Evolutionary conservation across 148 eudicot species (phyloP).

Genomic region (Tetragonia tetragonoides): DNA sequence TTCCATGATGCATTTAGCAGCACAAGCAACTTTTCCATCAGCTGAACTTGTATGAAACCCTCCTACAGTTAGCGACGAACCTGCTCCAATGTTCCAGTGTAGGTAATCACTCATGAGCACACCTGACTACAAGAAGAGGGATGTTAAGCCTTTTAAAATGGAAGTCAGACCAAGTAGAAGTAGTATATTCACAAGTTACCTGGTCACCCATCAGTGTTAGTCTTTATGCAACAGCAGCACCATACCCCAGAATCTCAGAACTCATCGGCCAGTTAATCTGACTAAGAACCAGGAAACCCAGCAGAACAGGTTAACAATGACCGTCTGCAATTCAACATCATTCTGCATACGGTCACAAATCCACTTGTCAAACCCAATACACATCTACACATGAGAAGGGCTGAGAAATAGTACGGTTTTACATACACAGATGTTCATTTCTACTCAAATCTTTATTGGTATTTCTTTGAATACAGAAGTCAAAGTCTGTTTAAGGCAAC

Average conservation of each 20-base stretch:
- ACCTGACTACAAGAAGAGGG: not conserved
- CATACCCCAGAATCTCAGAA: too few species aligned
- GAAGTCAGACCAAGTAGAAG: too few species aligned
- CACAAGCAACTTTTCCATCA: not conserved
- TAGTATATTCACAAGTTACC: too few species aligned
- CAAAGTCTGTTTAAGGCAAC: not conserved
- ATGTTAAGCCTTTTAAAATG: not conserved
- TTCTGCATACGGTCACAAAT: too few species aligned
- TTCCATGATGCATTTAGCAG: not conserved
- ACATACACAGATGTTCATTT: not conserved
- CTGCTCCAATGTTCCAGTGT: too few species aligned
- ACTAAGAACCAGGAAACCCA: too few species aligned
- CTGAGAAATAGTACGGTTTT: not conserved
- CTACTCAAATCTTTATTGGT: not conserved
- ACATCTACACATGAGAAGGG: not conserved
- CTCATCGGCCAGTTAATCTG: not conserved
- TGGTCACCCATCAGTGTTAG: not conserved
- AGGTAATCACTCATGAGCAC: not conserved
- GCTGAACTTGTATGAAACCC: conserved; percentile 4
- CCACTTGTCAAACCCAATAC: not conserved
- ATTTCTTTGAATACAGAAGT: not conserved
- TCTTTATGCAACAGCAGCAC: not conserved
- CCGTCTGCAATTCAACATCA: too few species aligned
- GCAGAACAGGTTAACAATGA: too few species aligned
- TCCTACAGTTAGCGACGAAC: too few species aligned